phyloP scores from a whole-genome alignment of 169 alveolate genomes.

The Plasmodium chabaudi region DNA sequence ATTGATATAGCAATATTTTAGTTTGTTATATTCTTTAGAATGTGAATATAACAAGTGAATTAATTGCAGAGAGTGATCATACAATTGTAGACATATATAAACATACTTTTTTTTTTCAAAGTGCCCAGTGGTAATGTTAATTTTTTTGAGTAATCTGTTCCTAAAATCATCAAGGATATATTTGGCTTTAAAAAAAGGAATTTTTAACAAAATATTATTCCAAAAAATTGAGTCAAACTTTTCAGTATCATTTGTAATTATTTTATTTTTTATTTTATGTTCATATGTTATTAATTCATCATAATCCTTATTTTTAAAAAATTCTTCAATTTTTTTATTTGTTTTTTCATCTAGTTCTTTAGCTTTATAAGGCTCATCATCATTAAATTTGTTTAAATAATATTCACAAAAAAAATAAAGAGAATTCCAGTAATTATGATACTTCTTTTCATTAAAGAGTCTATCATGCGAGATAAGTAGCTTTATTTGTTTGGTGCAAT shows the following conservation, averaged over 20 bases:
- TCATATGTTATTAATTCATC: constrained; percentile 82
- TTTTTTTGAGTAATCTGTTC: constrained; percentile 5
- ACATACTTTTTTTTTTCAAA: constrained; percentile 1
- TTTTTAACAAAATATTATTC: constrained; percentile 83
- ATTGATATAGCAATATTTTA: constrained; percentile 41
- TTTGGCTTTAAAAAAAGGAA: constrained; percentile 82
- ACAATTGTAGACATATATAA: background rate
- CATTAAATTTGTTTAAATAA: background rate
- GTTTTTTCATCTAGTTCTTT: constrained; percentile 73
- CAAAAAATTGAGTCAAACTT: constrained; percentile 85
- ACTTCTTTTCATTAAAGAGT: constrained; percentile 14
- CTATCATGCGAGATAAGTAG: constrained; percentile 21
- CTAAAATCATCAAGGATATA: constrained; percentile 38
- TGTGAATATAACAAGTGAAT: constrained; percentile 49
- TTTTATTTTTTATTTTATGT: constrained; percentile 80
- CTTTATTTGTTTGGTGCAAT: constrained; percentile 32
- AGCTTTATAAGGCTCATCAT: constrained; percentile 10
- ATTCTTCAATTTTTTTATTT: constrained; percentile 76
- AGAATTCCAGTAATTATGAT: constrained; percentile 28
- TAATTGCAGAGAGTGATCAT: constrained; percentile 1
- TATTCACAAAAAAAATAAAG: constrained; percentile 29
- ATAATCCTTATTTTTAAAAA: constrained; percentile 71
- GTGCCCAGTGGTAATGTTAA: background rate
- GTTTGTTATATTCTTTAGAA: constrained; percentile 38
- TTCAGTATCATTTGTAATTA: constrained; percentile 72